Conservation (phyloP, 2,329 filamentous ascomycete genomes). For the Apiospora saccharicola region DNA sequence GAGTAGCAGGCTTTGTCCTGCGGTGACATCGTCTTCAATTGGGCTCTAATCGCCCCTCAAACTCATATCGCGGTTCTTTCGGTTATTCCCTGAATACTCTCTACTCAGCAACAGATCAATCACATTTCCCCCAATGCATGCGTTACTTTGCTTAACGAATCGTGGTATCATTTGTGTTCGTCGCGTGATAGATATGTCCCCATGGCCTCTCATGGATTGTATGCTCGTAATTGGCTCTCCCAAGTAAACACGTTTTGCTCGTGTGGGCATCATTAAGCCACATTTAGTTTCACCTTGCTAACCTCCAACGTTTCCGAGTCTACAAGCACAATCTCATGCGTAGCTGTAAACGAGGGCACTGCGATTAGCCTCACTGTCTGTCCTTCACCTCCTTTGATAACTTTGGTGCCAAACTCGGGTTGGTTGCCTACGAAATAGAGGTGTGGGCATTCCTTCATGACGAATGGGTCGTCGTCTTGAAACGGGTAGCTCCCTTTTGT, state of each 20-base stretch:
- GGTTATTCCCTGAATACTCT: not conserved
- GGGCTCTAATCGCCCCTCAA: not conserved
- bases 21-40: not conserved
- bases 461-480: conserved; percentile 90
- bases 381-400: conserved; percentile 71
- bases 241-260: conserved; percentile 8
- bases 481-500: conserved; percentile 89
- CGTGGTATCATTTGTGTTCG: conserved; percentile 13
- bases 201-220: not conserved
- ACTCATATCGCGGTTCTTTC: conserved; percentile 11
- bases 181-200: not conserved
- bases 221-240: conserved; percentile 1
- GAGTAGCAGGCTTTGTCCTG: not conserved
- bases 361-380: conserved; percentile 81
- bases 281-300: conserved; percentile 68
- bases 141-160: not conserved
- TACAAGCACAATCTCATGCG: conserved; percentile 80
- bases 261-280: not conserved
- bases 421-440: conserved; percentile 91
- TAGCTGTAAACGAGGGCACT: conserved; percentile 81
- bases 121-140: not conserved
- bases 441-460: conserved; percentile 85
- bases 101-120: not conserved
- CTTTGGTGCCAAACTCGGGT: conserved; percentile 75
- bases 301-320: conserved; percentile 87